A percentile compares a stretch with the other conserved stretches of the same genome.
phyloP scores from a whole-genome alignment of 768 basidiomycete species.

The Boletus subcaerulescens region DNA sequence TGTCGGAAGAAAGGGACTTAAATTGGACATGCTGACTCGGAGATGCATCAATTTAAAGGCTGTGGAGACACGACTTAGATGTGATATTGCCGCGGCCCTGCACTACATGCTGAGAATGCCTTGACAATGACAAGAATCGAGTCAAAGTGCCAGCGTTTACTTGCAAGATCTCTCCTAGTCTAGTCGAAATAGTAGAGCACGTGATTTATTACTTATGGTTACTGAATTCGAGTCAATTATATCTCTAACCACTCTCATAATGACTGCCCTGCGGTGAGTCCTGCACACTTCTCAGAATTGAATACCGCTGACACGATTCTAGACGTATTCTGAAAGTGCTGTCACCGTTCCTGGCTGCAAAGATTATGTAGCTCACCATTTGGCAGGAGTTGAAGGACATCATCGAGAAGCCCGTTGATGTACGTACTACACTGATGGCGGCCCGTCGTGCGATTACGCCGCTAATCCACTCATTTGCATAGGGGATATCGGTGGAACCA shows the following conservation, averaged over 20 bases:
- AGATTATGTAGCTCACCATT: conserved; percentile 7
- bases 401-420: conserved; percentile 60
- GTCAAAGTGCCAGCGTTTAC: no score
- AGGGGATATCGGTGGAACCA: conserved; percentile 64
- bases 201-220: conserved; percentile 8
- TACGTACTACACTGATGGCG: conserved; percentile 31
- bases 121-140: no score
- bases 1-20: neutral
- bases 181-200: conserved; percentile 8
- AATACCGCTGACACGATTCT: conserved; percentile 20
- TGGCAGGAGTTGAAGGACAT: conserved; percentile 67
- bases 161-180: no score
- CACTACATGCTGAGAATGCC: no score
- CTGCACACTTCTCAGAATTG: neutral
- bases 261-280: conserved; percentile 41
- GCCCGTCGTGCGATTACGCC: conserved; percentile 4
- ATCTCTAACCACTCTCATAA: conserved; percentile 15
- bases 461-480: conserved; percentile 7
- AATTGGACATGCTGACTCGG: no score
- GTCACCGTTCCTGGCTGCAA: neutral
- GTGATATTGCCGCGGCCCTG: no score
- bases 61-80: no score
- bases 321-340: conserved; percentile 79
- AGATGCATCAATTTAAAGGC: no score
- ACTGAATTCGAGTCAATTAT: no score